Base-by-base conservation (phyloP, 176 grass and related monocot genomes). In the Phoenix dactylifera region DNA sequence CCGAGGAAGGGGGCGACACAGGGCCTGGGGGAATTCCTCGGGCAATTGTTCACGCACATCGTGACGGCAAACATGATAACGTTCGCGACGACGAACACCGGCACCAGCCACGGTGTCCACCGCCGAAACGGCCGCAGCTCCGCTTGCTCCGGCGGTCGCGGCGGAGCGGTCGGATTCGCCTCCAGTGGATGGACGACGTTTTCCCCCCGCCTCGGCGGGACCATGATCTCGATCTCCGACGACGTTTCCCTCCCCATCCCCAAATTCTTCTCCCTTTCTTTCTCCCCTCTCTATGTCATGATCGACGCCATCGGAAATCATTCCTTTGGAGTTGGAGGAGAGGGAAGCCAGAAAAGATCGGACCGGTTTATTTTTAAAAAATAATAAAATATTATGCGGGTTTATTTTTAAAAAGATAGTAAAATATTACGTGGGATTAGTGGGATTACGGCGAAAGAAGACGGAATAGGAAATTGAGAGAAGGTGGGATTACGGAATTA, bases 21-120 rank as follows among this genome's bases (percentile, higher is more conserved):
- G 44, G 67, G 57, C 35, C 18, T 22, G 19, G 28, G 7, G 59
- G 53, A 69, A 64, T 73, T 75, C 7, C 51, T 32, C 9, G 81
- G 92, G 80, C 92, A 97, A 56, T 97, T 49, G 73, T 97, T 97
- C 39, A 97, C 58, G 66, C 63, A 85, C 92, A 97, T 97, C 69
- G 80, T 83, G 24, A 88, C 68, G 9, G 78, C 2, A 74, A 97
- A 97, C 70, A 78, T 20, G 17, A 16, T 6, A 32, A 84, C 62
- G 72, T 89, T 88, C 28, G 87, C 81, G 29, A 24, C 59, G 10
- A 77, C n/a, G 48, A 83, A 74, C 24, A 62, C 60, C 20, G 83
- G 73, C 50, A 97, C 92, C 20, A 91, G 30, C 83, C 83, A 96
- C 1, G 91, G 69, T 17, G 77, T 54, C 78, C 82, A 90, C 51